Evolutionary conservation across 2,329 filamentous ascomycete species (phyloP), one percentile per base, ranked within the genome.

Genomic region (Pyricularia pennisetigena): DNA sequence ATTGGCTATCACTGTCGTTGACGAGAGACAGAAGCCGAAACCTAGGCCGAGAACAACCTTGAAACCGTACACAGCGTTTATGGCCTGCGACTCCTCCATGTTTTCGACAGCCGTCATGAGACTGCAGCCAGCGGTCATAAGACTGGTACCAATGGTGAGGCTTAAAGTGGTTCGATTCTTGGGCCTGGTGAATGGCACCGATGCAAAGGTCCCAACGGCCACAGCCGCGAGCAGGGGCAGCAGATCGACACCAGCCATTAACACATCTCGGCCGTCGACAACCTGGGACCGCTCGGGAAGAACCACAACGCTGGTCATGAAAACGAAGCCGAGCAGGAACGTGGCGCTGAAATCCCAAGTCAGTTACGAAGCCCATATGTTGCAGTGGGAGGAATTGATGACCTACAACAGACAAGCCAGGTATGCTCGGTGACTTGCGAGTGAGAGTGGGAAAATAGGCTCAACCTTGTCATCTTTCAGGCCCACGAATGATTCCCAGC

Each of bases 241-340:
- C 6, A 88, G 79, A 63, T 86, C 83, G 4, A 88, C 74, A 4
- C 86, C 86, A 0, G 86, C 85, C 72, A 81, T 80, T 28, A 88
- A 78, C 0, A 84, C 80, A 35, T 76, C 80, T 65, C 87, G 80
- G 6, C 77, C 78, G 70, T 87, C 84, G 67, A 88, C 82, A 54
- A 88, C 83, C 70, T 89, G 86, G 66, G 88, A 86, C 7, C 85
- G 78, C 71, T 89, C 84, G 0, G 87, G 86, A 4, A 89, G 80
- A 35, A 83, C 81, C 68, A 88, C 82, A 14, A 85, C 82, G n/a
- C 87, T 79, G 4, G 84, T 78, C 26, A 89, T 82, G 70, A 87
- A 88, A 0, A 83, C 79, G 67, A 85, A 86, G 1, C 86, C 86
- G 0, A 83, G 83, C 23, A 88, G 78, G 20, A 88, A 76, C 2